Evolutionary conservation across 257 asterid species (phyloP), one percentile per base, ranked within the genome.

Genomic region (Lycium barbarum): DNA sequence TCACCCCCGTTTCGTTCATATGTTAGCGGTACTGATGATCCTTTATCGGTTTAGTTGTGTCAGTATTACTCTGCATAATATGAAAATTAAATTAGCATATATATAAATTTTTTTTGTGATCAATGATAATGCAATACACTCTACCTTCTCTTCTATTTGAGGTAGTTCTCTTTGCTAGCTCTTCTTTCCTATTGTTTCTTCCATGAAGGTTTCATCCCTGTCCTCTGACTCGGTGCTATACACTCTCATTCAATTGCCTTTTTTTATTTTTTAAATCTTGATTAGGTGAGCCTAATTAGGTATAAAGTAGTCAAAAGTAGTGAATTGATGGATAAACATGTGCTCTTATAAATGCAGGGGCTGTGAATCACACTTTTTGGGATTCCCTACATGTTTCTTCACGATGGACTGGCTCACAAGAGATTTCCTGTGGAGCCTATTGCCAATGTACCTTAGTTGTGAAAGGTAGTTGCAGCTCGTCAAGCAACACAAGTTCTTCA

Each of bases 361-460:
- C 94, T 2, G 99, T 12, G 98, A 49, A 96, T 96, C 3, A 96
- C 99, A 45, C 94, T 95, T 67, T 96, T 94, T 98, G 98, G 98
- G 11, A 96, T 96, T 84, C 97, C 98, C 5, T 96, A 95, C 93
- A 96, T 96, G 98, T 96, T 95, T 83, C 97, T 96, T 87, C 98
- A 96, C 88, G 99, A 96, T 74, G 98, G 99, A 54, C 98, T 93
- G 5, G 98, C 95, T 61, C 99, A 95, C 92, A 88, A 89, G 90
- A 91, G 98, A 81, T 96, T 95, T 85, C 93, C 98, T 0, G 98
- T 96, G 70, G 98, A 98, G 0, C 99, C 99, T 38, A 90, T 96
- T 18, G 98, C 98, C 0, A 79, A 96, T 65, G 98, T 96, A 2
- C 98, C 98, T 2, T 96, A 96, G 84, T 85, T 96, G 35, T 85